Conservation (phyloP, 345 rosid genomes). For the Melaleuca quinquenervia region DNA sequence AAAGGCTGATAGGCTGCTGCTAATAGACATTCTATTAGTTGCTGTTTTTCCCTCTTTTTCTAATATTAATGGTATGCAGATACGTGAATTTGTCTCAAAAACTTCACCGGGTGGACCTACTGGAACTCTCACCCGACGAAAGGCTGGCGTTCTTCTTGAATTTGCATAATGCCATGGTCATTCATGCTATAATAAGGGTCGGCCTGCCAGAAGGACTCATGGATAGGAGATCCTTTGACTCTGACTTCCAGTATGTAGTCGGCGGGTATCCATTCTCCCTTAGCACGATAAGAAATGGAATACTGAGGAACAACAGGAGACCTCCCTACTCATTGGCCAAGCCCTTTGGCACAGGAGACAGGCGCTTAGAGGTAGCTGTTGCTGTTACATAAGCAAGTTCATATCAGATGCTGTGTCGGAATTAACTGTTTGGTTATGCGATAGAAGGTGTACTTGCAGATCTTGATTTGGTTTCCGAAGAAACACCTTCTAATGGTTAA, state of each 20-base stretch:
- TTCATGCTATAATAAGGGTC: slow-evolving; percentile 68
- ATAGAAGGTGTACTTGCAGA: neutral
- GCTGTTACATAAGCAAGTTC: neutral
- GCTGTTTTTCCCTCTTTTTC: neutral
- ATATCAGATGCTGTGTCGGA: neutral
- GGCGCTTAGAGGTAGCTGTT: slow-evolving; percentile 45
- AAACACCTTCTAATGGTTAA: neutral
- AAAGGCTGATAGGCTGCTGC: neutral
- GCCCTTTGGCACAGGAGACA: slow-evolving; percentile 40
- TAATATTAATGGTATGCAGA: slow-evolving; percentile 18
- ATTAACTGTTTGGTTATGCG: neutral
- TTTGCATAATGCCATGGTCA: slow-evolving; percentile 84
- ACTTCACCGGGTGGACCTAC: slow-evolving; percentile 64
- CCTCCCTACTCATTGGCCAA: slow-evolving; percentile 46
- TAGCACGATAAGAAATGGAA: slow-evolving; percentile 49
- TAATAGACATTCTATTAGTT: neutral
- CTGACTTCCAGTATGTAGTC: slow-evolving; percentile 64
- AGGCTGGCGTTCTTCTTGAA: slow-evolving; percentile 74
- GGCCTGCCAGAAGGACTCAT: slow-evolving; percentile 56
- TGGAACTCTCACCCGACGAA: slow-evolving; percentile 38
- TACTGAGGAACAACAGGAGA: slow-evolving; percentile 53
- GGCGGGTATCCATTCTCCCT: slow-evolving; percentile 74
- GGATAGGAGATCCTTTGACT: slow-evolving; percentile 54
- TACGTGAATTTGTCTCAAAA: slow-evolving; percentile 56
- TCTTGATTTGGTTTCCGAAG: neutral